These are phyloP conservation scores for Nemania sp. DNA, from an alignment of 2,329 filamentous ascomycete genomes.

Conservation along the genomic window DNA sequence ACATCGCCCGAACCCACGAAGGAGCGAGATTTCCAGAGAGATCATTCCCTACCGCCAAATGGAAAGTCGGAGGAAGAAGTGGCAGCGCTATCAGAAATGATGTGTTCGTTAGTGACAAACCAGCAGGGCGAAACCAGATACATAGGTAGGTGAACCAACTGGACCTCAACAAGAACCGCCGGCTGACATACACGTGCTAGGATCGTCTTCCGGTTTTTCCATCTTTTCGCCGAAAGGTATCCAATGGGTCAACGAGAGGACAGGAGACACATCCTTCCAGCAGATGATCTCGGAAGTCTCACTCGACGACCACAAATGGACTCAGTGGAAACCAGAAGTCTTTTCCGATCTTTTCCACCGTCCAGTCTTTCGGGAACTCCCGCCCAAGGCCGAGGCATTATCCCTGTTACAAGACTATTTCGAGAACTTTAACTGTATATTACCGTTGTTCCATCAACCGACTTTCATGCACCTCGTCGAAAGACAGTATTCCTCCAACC, in stretches of 20 bases:
- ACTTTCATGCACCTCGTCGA: constrained; percentile 98
- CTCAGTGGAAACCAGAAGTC: constrained; percentile 97
- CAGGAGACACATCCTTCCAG: constrained; percentile 92
- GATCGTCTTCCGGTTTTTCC: constrained; percentile 95
- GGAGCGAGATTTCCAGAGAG: constrained; percentile 45
- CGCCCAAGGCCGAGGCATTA: constrained; percentile 82
- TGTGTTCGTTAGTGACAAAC: constrained; percentile 97
- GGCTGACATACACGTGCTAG: constrained; percentile 46
- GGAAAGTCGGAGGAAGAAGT: constrained; percentile 69
- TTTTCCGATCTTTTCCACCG: constrained; percentile 91
- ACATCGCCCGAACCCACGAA: constrained; percentile 55
- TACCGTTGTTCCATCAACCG: constrained; percentile 94
- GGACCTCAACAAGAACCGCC: background rate
- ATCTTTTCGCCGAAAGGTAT: constrained; percentile 99
- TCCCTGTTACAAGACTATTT: constrained; percentile 93
- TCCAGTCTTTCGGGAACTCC: constrained; percentile 79
- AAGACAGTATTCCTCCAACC: constrained; percentile 87
- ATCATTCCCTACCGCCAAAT: constrained; percentile 45
- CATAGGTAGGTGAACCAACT: constrained; percentile 65
- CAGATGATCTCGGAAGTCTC: constrained; percentile 92
- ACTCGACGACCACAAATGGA: constrained; percentile 92
- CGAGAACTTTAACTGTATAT: constrained; percentile 99
- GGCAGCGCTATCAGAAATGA: constrained; percentile 92
- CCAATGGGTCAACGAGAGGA: constrained; percentile 97
- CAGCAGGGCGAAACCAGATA: constrained; percentile 93